A percentile compares a stretch with the other conserved stretches of the same genome.
Evolutionary conservation across 805 yeast species (phyloP).

Genomic region (Torulaspora microellipsoides): DNA sequence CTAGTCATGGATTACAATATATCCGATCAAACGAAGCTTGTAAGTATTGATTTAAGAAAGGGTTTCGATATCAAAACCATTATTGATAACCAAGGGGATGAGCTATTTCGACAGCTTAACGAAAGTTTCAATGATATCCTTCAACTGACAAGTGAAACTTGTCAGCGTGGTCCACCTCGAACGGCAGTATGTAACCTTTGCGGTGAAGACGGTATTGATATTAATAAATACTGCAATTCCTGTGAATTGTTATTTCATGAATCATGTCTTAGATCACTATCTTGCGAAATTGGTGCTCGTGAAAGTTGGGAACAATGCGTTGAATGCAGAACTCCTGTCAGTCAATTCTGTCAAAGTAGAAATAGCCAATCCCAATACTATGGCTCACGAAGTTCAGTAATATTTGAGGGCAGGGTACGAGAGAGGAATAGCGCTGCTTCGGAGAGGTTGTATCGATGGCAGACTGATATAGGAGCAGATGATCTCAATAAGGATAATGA

Average conservation of each 20-base stretch:
- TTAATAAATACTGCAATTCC: slow-evolving; percentile 14
- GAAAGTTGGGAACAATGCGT: slow-evolving; percentile 21
- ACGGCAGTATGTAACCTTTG: slow-evolving; percentile 19
- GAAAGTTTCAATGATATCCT: slow-evolving; percentile 4
- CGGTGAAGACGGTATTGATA: slow-evolving; percentile 13
- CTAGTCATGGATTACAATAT: slow-evolving; percentile 1
- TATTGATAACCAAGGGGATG: slow-evolving; percentile 10
- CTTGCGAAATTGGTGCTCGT: slow-evolving; percentile 23
- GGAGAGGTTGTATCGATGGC: neutral
- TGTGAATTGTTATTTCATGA: slow-evolving; percentile 23
- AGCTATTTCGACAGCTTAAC: slow-evolving; percentile 2
- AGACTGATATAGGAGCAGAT: slow-evolving; percentile 9
- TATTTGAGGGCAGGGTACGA: slow-evolving; percentile 10
- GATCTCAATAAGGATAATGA: slow-evolving; percentile 5
- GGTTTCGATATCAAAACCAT: slow-evolving; percentile 15
- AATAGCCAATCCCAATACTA: neutral
- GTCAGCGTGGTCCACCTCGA: neutral
- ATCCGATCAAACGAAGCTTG: neutral
- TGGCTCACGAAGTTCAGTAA: neutral
- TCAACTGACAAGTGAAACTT: neutral
- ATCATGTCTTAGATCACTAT: slow-evolving; percentile 20
- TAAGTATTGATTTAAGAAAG: slow-evolving; percentile 12
- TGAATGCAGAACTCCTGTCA: slow-evolving; percentile 11
- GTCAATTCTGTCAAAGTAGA: neutral
- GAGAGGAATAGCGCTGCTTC: slow-evolving; percentile 5